Conservation (phyloP, 805 yeast genomes). For the Teunomyces cretensis region DNA sequence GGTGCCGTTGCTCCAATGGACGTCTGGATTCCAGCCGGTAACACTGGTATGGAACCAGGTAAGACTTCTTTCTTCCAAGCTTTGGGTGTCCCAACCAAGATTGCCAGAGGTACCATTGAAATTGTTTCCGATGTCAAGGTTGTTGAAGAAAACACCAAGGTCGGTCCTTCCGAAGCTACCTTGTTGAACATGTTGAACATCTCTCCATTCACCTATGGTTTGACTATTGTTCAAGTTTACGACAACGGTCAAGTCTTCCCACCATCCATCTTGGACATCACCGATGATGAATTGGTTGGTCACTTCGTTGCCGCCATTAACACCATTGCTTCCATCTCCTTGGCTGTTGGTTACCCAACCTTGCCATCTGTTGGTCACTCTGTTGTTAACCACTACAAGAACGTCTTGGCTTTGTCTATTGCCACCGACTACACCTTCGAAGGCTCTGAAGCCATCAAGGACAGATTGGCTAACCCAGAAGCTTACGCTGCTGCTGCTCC, state of each 20-base stretch:
- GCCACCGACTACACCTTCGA: constrained; percentile 99
- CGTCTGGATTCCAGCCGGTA: constrained; percentile 97
- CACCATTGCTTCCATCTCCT: constrained; percentile 92
- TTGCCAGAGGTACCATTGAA: constrained; percentile 99
- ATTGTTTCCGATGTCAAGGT: constrained; percentile 96
- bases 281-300: constrained; percentile 91
- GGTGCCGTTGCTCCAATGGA: constrained; percentile 99
- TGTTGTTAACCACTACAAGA: constrained; percentile 98
- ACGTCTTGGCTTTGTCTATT: constrained; percentile 94
- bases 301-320: constrained; percentile 92
- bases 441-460: constrained; percentile 98
- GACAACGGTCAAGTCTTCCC: constrained; percentile 99
- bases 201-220: constrained; percentile 99
- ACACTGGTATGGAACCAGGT: constrained; percentile 99
- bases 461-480: constrained; percentile 99
- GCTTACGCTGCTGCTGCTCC: constrained; percentile 99
- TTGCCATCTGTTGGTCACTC: constrained; percentile 99
- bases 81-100: constrained; percentile 99
- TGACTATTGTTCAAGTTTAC: constrained; percentile 94
- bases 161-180: constrained; percentile 99
- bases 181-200: constrained; percentile 99
- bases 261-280: constrained; percentile 93
- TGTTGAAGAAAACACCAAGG: constrained; percentile 80
- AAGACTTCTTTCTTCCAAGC: constrained; percentile 99
- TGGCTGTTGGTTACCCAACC: constrained; percentile 99